Evolutionary conservation across 2,329 filamentous ascomycete species (phyloP), one percentile per base, ranked within the genome.

Genomic region (Colletotrichum neosansevieriae): DNA sequence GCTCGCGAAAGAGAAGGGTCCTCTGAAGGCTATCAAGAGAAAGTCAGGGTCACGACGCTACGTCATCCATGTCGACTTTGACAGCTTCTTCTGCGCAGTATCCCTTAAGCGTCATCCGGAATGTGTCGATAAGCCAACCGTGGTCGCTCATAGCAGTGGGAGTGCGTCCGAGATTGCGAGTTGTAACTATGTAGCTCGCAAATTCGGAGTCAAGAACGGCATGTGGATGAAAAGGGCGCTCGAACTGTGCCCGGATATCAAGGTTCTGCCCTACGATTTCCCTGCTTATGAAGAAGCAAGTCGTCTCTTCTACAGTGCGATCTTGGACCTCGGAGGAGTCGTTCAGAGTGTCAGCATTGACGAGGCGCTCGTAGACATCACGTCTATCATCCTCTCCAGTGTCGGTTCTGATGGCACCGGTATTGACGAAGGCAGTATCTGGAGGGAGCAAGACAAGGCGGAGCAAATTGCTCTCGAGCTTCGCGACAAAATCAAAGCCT

Each of bases 141-240:
- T 93, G 1, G 92, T 99, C 38, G 95, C 96, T 4, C 96, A 99
- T 75, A 92, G 95, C 4, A 87, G 86, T 50, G 95, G 95, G 0
- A 89, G 88, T 24, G 94, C 93, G 0, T 97, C 95, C 0, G 96
- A 99, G 76, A 98, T 99, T 74, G 96, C 96, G 21, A 98, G 94
- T 71, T 99, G 96, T 80, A 99, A 99, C 75, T 99, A 99, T 76
- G 90, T 92, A 19, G 96, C 97, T 6, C 89, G 96, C 42, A 86
- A 88, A 36, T 96, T 91, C 73, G 95, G 95, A 1, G 86, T 99
- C 62, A 97, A 94, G 76, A 99, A 99, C 73, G 97, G 97, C 42
- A 99, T 98, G 96, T 99, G 97, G 96, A 98, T 99, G 95, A 97
- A 95, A 77, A 86, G 87, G 38, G 96, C 96, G 0, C 84, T 91